phyloP scores from a whole-genome alignment of 768 basidiomycete genomes.

The Termitomyces sp. region DNA sequence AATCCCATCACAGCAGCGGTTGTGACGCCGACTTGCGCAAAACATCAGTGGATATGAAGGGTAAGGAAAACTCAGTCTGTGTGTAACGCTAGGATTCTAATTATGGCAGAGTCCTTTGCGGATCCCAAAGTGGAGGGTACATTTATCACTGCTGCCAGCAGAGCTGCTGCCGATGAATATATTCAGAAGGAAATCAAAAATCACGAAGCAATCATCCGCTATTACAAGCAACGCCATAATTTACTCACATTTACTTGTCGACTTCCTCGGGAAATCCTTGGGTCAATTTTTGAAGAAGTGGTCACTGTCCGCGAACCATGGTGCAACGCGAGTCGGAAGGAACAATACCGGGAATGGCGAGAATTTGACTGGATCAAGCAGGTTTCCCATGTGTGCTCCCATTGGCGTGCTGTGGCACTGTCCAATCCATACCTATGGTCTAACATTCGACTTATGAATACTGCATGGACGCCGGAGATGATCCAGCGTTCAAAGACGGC shows the following conservation, averaged over 20 bases:
- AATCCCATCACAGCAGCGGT: no score
- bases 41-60: no score
- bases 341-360: background rate
- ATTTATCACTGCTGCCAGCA: background rate
- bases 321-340: background rate
- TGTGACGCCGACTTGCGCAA: no score
- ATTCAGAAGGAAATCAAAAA: background rate
- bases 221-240: constrained; percentile 8
- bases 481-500: no score
- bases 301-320: background rate
- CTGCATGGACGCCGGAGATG: no score
- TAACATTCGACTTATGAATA: background rate
- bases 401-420: constrained; percentile 12
- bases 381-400: constrained; percentile 11
- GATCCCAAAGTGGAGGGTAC: background rate
- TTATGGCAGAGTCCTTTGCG: no score
- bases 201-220: background rate
- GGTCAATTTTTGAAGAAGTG: constrained; percentile 6
- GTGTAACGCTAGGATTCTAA: no score
- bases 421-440: constrained; percentile 8
- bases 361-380: constrained; percentile 2
- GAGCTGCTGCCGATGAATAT: constrained; percentile 11
- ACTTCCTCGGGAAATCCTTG: constrained; percentile 12
- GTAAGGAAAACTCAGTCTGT: no score
- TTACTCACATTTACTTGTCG: constrained; percentile 3